Evolutionary conservation across 1,284 basidiomycete species (phyloP).

Genomic region (Cutaneotrichosporon cutaneum): DNA sequence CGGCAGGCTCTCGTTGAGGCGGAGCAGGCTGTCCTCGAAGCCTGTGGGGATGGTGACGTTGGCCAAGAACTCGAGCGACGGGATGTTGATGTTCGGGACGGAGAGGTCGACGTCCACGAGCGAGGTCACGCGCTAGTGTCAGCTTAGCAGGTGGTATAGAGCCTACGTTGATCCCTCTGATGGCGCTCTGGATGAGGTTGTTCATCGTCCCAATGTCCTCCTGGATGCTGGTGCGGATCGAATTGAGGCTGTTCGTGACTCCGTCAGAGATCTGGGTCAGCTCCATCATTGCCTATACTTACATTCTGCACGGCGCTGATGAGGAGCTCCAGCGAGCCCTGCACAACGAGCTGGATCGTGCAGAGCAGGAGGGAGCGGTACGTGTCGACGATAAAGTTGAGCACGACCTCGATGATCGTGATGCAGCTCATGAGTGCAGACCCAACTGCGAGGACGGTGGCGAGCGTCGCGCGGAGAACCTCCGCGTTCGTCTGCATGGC

Average conservation of each 20-base stretch:
- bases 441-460: conserved; percentile 71
- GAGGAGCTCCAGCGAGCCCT: conserved; percentile 73
- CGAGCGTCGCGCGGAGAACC: conserved; percentile 73
- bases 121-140: conserved; percentile 60
- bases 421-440: conserved; percentile 64
- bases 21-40: conserved; percentile 68
- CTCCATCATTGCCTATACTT: conserved; percentile 19
- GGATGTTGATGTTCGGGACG: conserved; percentile 68
- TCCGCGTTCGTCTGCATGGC: conserved; percentile 79
- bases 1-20: conserved; percentile 78
- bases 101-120: conserved; percentile 62
- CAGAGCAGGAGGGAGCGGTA: conserved; percentile 90
- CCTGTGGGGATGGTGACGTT: conserved; percentile 79
- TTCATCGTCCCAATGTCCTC: conserved; percentile 68
- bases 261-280: conserved; percentile 65
- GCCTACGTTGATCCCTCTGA: conserved; percentile 63
- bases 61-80: conserved; percentile 67
- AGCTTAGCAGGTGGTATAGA: not conserved
- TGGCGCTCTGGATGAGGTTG: conserved; percentile 63
- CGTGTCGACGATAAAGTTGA: conserved; percentile 86
- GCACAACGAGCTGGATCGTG: conserved; percentile 84
- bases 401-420: conserved; percentile 77
- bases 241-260: conserved; percentile 62
- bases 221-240: conserved; percentile 67
- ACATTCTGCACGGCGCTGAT: conserved; percentile 74